Base-by-base conservation (phyloP, 345 rosid genomes). In the Lumnitzera racemosa region DNA sequence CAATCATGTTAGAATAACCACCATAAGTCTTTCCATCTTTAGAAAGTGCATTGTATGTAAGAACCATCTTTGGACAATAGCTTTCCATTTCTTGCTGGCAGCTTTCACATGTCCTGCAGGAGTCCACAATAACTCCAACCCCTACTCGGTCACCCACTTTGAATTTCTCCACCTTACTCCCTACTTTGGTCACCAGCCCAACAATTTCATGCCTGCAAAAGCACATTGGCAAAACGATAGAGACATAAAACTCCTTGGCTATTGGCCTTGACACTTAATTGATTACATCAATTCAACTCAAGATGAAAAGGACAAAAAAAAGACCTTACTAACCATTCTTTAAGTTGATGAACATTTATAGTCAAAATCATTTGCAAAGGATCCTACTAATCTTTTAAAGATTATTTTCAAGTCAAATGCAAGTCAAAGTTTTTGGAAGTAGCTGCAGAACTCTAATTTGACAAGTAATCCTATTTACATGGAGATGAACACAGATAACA, bases 1-100 rank as follows among this genome's bases (percentile, higher is more conserved):
- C 90, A 7, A 88, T 81, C 55, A 55, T 70, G 58, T 91, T 81
- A 1, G 96, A 78, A 76, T 86, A 91, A 53, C 98, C 96, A 61
- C 98, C 96, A 15, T 81, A 80, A 25, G 63, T 78, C 72, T 47
- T 82, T 7, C 96, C 89, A 63, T 91, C 96, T 13, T 53, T 47
- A 61, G 43, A 25, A 55, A 12, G 10, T 5, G 92, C 61, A 53
- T 85, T 83, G 64, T 87, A 87, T 36, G 97, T 85, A 23, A 83
- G 78, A 23, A 76, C 50, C 27, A 70, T 23, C 14, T 70, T 29
- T 48, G 88, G 83, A 55, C 95, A 90, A 73, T 91, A 88, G 51
- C 83, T 91, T 74, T 91, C 96, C 63, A 77, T 62, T 68, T 84
- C 88, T 67, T 88, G 83, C 36, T 84, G 54, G 77, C 98, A 91